These are phyloP conservation scores for Fusarium verrucosum DNA, from an alignment of 2,329 filamentous ascomycete species.

Conservation along the genomic window DNA sequence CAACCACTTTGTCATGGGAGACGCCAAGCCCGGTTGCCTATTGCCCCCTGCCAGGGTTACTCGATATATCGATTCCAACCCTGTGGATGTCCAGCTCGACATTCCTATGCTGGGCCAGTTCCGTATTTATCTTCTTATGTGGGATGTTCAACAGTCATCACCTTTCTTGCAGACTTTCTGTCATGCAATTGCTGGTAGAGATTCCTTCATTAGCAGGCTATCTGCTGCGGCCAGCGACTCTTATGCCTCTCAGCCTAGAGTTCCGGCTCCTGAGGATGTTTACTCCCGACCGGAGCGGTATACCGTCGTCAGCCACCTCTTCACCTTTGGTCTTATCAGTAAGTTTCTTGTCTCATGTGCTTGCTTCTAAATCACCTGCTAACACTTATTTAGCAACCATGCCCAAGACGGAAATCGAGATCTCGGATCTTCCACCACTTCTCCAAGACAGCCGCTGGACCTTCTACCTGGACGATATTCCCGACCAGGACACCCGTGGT, in stretches of 20 bases:
- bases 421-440: slow-evolving; percentile 69
- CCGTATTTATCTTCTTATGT: slow-evolving; percentile 76
- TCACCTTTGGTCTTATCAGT: slow-evolving; percentile 76
- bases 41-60: slow-evolving; percentile 76
- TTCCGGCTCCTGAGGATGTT: slow-evolving; percentile 68
- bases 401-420: slow-evolving; percentile 70
- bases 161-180: slow-evolving; percentile 70
- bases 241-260: slow-evolving; percentile 67
- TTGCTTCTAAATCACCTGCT: slow-evolving; percentile 4
- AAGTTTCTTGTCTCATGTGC: slow-evolving; percentile 44
- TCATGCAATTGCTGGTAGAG: slow-evolving; percentile 59
- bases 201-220: slow-evolving; percentile 67
- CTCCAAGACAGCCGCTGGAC: slow-evolving; percentile 75
- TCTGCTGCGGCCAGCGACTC: slow-evolving; percentile 68
- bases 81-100: slow-evolving; percentile 79
- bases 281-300: slow-evolving; percentile 76
- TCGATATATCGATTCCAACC: slow-evolving; percentile 80
- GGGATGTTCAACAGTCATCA: slow-evolving; percentile 64
- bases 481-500: slow-evolving; percentile 63
- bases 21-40: slow-evolving; percentile 63
- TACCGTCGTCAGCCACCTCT: slow-evolving; percentile 71
- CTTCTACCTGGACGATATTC: slow-evolving; percentile 74
- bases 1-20: slow-evolving; percentile 55
- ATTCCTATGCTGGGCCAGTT: slow-evolving; percentile 82
- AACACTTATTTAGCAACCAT: slow-evolving; percentile 59